Conservation (phyloP, 805 yeast genomes). For the Saturnispora kantuleensis region DNA sequence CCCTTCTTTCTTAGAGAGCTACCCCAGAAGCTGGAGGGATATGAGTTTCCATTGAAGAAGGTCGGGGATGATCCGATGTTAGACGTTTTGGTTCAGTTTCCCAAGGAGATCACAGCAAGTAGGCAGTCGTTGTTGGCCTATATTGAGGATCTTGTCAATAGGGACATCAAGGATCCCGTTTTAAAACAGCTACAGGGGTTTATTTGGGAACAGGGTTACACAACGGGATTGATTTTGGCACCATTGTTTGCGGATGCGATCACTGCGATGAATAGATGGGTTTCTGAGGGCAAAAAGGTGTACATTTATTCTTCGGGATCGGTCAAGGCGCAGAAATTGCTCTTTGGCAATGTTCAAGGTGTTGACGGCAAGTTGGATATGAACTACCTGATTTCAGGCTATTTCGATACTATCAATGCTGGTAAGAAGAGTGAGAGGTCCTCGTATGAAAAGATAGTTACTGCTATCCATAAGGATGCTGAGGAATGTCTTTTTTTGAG, state of each 20-base stretch:
- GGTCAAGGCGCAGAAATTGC: conserved; percentile 72
- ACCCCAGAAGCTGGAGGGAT: conserved; percentile 30
- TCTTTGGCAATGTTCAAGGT: conserved; percentile 54
- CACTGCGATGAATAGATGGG: conserved; percentile 39
- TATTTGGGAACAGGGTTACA: conserved; percentile 76
- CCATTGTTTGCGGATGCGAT: conserved; percentile 73
- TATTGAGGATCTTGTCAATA: conserved; percentile 45
- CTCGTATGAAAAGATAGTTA: conserved; percentile 53
- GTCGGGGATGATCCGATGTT: conserved; percentile 20
- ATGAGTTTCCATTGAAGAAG: conserved; percentile 26
- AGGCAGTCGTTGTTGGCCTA: conserved; percentile 32
- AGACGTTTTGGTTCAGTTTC: conserved; percentile 36
- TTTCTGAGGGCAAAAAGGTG: conserved; percentile 25
- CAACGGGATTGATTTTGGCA: conserved; percentile 62
- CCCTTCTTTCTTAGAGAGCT: conserved; percentile 59
- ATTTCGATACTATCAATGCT: conserved; percentile 77
- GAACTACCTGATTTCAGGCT: conserved; percentile 46
- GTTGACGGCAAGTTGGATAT: conserved; percentile 25
- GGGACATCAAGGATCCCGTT: conserved; percentile 68
- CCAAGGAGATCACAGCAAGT: conserved; percentile 24
- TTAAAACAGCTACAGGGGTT: conserved; percentile 75
- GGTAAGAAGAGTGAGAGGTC: conserved; percentile 54
- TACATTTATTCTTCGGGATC: conserved; percentile 88
- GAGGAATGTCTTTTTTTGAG: conserved; percentile 53
- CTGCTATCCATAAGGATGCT: conserved; percentile 14